Evolutionary conservation across 2,329 filamentous ascomycete genomes (phyloP), one percentile per base, ranked within the genome.

Genomic region (Amphichorda felina): DNA sequence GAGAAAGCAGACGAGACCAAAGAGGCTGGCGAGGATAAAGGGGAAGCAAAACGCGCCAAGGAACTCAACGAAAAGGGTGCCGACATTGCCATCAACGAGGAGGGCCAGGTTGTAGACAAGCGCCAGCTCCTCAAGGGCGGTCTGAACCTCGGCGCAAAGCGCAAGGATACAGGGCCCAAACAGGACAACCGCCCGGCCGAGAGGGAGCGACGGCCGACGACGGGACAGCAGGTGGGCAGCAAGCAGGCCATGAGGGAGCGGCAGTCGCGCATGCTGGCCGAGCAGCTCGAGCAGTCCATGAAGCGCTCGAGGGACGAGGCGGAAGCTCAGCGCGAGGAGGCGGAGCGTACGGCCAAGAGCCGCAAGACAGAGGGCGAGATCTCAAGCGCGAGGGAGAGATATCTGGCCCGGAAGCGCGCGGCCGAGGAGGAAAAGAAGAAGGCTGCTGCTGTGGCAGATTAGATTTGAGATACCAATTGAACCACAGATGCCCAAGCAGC

Each of bases 61-160:
- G 78, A 83, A 47, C 68, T 86, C 35, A 79, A 79, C 36, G 68
- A 72, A 27, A 75, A 65, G 41, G 74, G 63, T 42, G 76, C 60
- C 1, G 61, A 64, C 4, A 70, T 91, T 27, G 70, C 75, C 7
- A 59, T 89, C 47, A 89, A 89, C 48, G 84, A 91, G 41, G 84
- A 91, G 27, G 84, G 84, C 0, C 75, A 88, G 50, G 78, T 91
- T 2, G 79, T 85, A 18, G 84, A 93, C 53, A 89, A 87, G 63
- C 69, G 83, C n/a, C 79, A 91, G 53, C 63, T 91, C 8, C 69
- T 93, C 6, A 70, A 64, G 32, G 80, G 82, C 6, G 84, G 84
- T 18, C 66, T 93, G 35, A 93, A 93, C 47, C 60, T 91, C 14
- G 69, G 70, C 34, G 63, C 70, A 1, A 79, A 74, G 51, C 77